Evolutionary conservation across 495 filamentous ascomycete species (phyloP).

Genomic region (Talaromyces borbonicus): DNA sequence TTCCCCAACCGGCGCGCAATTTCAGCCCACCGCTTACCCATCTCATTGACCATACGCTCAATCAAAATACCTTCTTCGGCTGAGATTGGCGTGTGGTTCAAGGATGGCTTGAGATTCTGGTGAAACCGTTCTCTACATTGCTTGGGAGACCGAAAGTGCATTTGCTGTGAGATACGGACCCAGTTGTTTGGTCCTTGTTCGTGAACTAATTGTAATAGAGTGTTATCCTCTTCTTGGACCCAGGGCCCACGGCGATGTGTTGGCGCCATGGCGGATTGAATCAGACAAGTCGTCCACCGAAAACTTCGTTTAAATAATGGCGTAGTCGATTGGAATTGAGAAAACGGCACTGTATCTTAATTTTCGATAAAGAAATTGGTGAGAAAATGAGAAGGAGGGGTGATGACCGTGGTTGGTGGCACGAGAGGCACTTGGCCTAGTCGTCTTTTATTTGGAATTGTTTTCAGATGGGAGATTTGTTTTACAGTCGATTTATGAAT

Average conservation of each 20-base stretch:
- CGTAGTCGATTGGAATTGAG: not conserved
- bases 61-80: slow-evolving; percentile 79
- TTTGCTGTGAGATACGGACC: slow-evolving; percentile 74
- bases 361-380: no score
- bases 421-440: no score
- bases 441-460: no score
- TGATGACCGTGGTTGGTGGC: no score
- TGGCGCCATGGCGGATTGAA: slow-evolving; percentile 29
- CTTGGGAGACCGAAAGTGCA: slow-evolving; percentile 77
- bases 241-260: slow-evolving; percentile 76
- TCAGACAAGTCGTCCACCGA: not conserved
- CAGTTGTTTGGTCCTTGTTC: slow-evolving; percentile 79
- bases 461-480: no score
- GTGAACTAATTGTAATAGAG: slow-evolving; percentile 63
- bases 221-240: slow-evolving; percentile 70
- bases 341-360: no score
- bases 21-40: slow-evolving; percentile 91
- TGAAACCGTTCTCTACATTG: slow-evolving; percentile 95
- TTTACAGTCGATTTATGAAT: no score
- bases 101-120: slow-evolving; percentile 84
- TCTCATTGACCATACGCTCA: slow-evolving; percentile 66
- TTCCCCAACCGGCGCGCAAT: slow-evolving; percentile 80
- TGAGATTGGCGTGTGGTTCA: slow-evolving; percentile 89
- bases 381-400: not conserved
- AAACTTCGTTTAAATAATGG: not conserved